Evolutionary conservation across 225 moss, liverwort and hornwort genomes (phyloP), one percentile per base, ranked within the genome.

Genomic region (Straminergon stramineum): DNA sequence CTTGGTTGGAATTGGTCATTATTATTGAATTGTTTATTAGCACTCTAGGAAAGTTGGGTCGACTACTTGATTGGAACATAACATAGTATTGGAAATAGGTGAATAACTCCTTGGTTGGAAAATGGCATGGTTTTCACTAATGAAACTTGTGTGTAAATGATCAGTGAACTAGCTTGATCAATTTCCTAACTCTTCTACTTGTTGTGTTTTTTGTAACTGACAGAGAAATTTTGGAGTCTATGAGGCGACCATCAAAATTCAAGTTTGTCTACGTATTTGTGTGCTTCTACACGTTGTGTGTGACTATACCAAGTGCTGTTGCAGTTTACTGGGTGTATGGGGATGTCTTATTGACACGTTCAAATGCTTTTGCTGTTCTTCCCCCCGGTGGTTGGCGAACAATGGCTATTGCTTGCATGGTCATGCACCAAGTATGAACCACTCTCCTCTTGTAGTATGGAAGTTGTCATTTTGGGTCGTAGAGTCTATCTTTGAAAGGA

Each of bases 191-290:
- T 37, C 0, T 12, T 80, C 4, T 7, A 39, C 2, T 58, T 79
- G 15, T 10, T 58, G 28, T 80, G 58, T 39, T 60, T 41, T 1
- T 30, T 23, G 22, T 16, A 82, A 64, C 2, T 37, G 35, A 8
- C 90, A 96, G 95, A 91, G 96, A 96, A 62, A 95, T 94, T 75
- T 23, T 95, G 88, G 94, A 95, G 84, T 85, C 91, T 5, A 96
- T 94, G 94, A 87, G 87, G 86, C 85, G 85, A 6, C 95, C 96
- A 10, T 86, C 91, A 15, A 93, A 87, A n/a, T 96, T 95, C 85
- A 92, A 90, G 84, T 89, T 63, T 51, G 89, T 94, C 16, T 96
- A 94, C 12, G 15, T 93, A 4, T 53, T 71, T 1, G 94, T 94
- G 51, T 92, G 93, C 16, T 69, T 85, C 12, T 96, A 96, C 92